Evolutionary conservation across 805 yeast genomes (phyloP).

Genomic region (Saccharomycopsis selenospora): DNA sequence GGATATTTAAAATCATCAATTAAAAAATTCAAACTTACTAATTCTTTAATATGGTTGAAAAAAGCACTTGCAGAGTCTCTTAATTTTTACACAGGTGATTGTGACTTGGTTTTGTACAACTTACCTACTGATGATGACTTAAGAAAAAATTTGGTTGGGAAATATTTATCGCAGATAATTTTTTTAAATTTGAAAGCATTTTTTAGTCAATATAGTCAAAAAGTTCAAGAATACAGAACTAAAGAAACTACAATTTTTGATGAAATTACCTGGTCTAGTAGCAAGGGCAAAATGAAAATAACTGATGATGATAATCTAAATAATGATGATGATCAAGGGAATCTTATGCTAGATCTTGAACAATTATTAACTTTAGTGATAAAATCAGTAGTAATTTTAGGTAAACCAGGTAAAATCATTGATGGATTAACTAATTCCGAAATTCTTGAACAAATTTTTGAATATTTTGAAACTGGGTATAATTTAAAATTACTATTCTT

Average conservation of each 20-base stretch:
- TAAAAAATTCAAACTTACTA: slow-evolving; percentile 40
- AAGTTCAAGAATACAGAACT: background rate
- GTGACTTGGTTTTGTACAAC: slow-evolving; percentile 46
- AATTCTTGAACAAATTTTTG: slow-evolving; percentile 35
- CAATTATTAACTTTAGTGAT: slow-evolving; percentile 1
- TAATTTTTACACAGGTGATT: slow-evolving; percentile 42
- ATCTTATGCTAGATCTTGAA: background rate
- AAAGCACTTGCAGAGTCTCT: slow-evolving; percentile 13
- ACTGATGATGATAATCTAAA: background rate
- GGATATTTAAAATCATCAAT: slow-evolving; percentile 48
- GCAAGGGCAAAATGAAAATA: background rate
- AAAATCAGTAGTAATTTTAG: background rate
- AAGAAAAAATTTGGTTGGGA: slow-evolving; percentile 44
- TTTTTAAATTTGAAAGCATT: slow-evolving; percentile 37
- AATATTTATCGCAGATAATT: slow-evolving; percentile 51
- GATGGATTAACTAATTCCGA: background rate
- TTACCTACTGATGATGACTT: slow-evolving; percentile 41
- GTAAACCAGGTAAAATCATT: background rate
- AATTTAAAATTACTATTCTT: slow-evolving; percentile 37
- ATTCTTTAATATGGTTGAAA: slow-evolving; percentile 51
- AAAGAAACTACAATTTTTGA: background rate
- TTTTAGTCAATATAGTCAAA: background rate
- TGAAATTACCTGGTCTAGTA: background rate
- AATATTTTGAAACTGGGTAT: slow-evolving; percentile 47
- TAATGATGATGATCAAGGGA: background rate